A percentile compares a stretch with the other conserved stretches of the same genome.
Evolutionary conservation across 441 rosid species (phyloP).

Genomic region (Adansonia grandidieri): DNA sequence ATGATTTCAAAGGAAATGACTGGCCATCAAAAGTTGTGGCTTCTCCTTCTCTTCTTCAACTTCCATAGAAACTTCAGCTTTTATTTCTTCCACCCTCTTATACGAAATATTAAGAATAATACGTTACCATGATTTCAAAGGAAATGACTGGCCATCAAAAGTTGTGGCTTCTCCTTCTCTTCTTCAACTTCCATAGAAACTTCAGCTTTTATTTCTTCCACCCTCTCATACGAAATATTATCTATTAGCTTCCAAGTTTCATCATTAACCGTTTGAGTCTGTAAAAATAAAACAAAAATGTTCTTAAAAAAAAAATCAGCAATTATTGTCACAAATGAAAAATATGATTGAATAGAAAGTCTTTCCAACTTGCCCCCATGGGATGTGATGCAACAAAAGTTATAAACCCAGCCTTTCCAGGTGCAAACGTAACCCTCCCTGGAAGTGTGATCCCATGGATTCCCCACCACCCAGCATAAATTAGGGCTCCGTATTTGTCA

Average conservation of each 20-base stretch:
- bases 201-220: slow-evolving; percentile 70
- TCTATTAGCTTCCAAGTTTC: slow-evolving; percentile 92
- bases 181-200: slow-evolving; percentile 68
- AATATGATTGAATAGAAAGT: slow-evolving; percentile 1
- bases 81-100: slow-evolving; percentile 71
- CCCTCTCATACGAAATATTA: slow-evolving; percentile 76
- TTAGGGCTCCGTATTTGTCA: slow-evolving; percentile 86
- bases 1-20: slow-evolving; percentile 42
- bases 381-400: slow-evolving; percentile 97
- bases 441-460: slow-evolving; percentile 85
- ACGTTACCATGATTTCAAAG: slow-evolving; percentile 41
- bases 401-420: slow-evolving; percentile 93
- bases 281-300: slow-evolving; percentile 31
- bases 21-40: slow-evolving; percentile 86
- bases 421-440: slow-evolving; percentile 93
- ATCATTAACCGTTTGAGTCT: slow-evolving; percentile 80
- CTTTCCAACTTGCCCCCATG: slow-evolving; percentile 57
- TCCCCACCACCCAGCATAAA: slow-evolving; percentile 98
- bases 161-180: slow-evolving; percentile 75
- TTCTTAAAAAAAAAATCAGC: slow-evolving; percentile 6
- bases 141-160: slow-evolving; percentile 91
- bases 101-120: slow-evolving; percentile 62
- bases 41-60: slow-evolving; percentile 73
- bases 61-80: slow-evolving; percentile 60
- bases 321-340: slow-evolving; percentile 18